Evolutionary conservation across 306 rosid genomes (phyloP).

Genomic region (Abrus pulchellus): DNA sequence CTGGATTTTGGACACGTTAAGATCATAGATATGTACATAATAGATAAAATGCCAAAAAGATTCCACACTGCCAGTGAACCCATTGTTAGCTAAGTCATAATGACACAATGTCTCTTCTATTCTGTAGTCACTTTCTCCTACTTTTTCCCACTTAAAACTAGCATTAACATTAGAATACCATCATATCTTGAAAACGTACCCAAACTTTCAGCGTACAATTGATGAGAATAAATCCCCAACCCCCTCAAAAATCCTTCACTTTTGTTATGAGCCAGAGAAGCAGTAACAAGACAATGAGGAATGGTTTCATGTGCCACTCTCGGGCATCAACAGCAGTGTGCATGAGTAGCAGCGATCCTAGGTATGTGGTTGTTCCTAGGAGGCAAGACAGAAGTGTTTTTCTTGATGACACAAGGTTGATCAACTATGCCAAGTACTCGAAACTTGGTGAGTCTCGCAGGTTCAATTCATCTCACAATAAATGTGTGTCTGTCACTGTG

Average conservation of each 20-base stretch:
- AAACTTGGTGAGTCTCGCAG: slow-evolving; percentile 59
- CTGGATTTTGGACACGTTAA: slow-evolving; percentile 55
- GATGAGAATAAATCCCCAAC: neutral
- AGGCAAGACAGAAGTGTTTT: slow-evolving; percentile 45
- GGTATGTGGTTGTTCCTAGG: slow-evolving; percentile 65
- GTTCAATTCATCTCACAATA: slow-evolving; percentile 35
- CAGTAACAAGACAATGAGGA: slow-evolving; percentile 51
- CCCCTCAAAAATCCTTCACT: neutral
- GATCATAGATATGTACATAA: slow-evolving; percentile 51
- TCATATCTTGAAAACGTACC: neutral
- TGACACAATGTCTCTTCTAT: slow-evolving; percentile 54
- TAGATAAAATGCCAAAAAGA: slow-evolving; percentile 47
- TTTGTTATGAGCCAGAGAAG: slow-evolving; percentile 54
- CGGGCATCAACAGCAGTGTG: slow-evolving; percentile 79
- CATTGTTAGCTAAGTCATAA: slow-evolving; percentile 60
- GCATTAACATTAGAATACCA: neutral
- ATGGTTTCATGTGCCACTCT: slow-evolving; percentile 84
- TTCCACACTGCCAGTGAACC: slow-evolving; percentile 49
- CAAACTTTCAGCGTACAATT: neutral
- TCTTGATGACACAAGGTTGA: slow-evolving; percentile 51
- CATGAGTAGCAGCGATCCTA: slow-evolving; percentile 55
- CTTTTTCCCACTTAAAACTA: slow-evolving; percentile 18
- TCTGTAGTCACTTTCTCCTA: slow-evolving; percentile 39
- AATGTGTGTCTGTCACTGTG: slow-evolving; percentile 32
- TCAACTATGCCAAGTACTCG: slow-evolving; percentile 62